Evolutionary conservation across 2,329 filamentous ascomycete genomes (phyloP), one percentile per base, ranked within the genome.

Genomic region (Chaetomiaceae sp.): DNA sequence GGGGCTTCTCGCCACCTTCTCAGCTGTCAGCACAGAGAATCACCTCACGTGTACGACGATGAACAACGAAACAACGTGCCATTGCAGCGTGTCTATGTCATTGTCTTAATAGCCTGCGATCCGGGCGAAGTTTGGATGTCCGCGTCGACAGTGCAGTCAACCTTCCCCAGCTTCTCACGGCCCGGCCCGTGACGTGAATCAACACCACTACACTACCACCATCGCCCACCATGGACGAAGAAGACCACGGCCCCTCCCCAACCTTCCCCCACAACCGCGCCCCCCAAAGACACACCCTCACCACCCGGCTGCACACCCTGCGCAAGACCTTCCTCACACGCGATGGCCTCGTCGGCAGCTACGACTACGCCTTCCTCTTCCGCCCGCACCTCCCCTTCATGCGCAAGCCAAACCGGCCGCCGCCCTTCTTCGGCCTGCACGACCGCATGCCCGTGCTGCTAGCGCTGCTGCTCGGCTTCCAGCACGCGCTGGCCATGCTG

Each of bases 351-450:
- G 66, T 96, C 46, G 90, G 90, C 52, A 75, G 81, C 58, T 96
- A 96, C 66, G 86, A 96, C 73, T 96, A 96, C 75, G 86, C 65
- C 29, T 93, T 89, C 60, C 81, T 96, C 33, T 95, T 96, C 73
- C 80, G 71, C 18, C 86, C 80, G 1, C 89, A 86, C 56, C 67
- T 95, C 18, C 90, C 90, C 0, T 95, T 95, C 65, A 81, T 93
- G 73, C 81, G 77, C 60, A 79, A 77, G 62, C 58, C 68, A 5
- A 63, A 64, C 27, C 66, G 68, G 53, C 70, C 74, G n/a, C 79
- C 84, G 26, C 87, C 87, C 0, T 93, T 94, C 65, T 93, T 91
- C 59, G 87, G 86, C n/a, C 78, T 91, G 32, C 77, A 91, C 57
- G 85, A 90, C 64, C 70, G 69, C 46, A 86, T 93, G 75, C 87